A percentile compares a stretch with the other conserved stretches of the same genome.
Conservation (phyloP, 2,329 filamentous ascomycete genomes). For the Fusarium odoratissimum region DNA sequence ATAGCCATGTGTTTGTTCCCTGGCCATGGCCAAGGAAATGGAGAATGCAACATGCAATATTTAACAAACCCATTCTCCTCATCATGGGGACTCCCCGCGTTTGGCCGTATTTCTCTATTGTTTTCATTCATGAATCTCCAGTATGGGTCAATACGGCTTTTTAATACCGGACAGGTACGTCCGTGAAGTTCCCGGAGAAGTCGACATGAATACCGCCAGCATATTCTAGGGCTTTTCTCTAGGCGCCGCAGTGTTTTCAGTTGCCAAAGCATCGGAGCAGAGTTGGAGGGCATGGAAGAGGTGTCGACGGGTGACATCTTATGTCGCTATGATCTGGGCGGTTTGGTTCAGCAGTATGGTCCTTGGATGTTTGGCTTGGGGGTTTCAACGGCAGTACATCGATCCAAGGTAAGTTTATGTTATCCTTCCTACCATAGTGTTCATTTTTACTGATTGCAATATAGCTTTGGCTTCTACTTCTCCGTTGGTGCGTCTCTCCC, state of each 20-base stretch:
- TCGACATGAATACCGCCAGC: constrained; percentile 41
- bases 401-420: constrained; percentile 29
- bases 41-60: not conserved
- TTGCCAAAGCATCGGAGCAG: constrained; percentile 20
- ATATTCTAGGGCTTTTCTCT: constrained; percentile 44
- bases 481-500: constrained; percentile 26
- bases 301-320: constrained; percentile 16
- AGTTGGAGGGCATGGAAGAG: constrained; percentile 32
- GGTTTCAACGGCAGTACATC: constrained; percentile 41
- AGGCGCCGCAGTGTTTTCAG: constrained; percentile 27
- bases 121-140: not conserved
- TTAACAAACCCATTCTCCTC: not conserved
- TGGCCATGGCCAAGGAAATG: not conserved
- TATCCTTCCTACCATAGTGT: not conserved
- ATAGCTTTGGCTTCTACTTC: constrained; percentile 42
- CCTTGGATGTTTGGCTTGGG: constrained; percentile 37
- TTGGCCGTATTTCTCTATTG: not conserved
- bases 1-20: not conserved
- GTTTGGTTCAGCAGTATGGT: constrained; percentile 42
- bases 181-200: constrained; percentile 29
- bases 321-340: constrained; percentile 39
- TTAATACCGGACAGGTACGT: constrained; percentile 41
- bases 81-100: too few species aligned
- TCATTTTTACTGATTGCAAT: not conserved
- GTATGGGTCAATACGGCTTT: constrained; percentile 39